These are phyloP conservation scores for Amylocarpus encephaloides DNA, from an alignment of 2,329 filamentous ascomycete species.

Conservation along the genomic window DNA sequence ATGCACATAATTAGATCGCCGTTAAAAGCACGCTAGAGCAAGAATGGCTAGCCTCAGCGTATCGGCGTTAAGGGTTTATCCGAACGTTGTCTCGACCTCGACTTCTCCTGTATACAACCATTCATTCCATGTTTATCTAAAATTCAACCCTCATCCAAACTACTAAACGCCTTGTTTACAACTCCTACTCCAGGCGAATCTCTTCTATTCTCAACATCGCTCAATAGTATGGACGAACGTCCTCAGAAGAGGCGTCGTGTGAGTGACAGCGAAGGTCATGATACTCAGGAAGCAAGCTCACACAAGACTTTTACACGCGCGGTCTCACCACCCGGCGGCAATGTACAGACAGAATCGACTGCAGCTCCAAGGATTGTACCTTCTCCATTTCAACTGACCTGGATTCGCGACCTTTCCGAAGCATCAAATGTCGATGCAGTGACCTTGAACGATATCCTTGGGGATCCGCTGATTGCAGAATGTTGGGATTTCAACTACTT, in stretches of 20 bases:
- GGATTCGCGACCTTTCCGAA: constrained; percentile 46
- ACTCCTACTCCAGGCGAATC: neutral
- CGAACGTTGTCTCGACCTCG: too few relatives aligned
- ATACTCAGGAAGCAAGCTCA: constrained; percentile 4
- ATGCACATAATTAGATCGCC: neutral
- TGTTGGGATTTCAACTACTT: constrained; percentile 53
- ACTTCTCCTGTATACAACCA: too few relatives aligned
- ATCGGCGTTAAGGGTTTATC: too few relatives aligned
- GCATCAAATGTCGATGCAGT: constrained; percentile 51
- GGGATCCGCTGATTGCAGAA: constrained; percentile 50
- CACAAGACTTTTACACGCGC: constrained; percentile 17
- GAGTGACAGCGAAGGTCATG: constrained; percentile 4
- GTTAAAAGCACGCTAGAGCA: too few relatives aligned
- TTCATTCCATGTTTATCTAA: neutral
- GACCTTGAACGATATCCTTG: constrained; percentile 49
- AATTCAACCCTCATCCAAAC: neutral
- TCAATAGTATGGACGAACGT: constrained; percentile 18
- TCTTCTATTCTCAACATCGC: neutral
- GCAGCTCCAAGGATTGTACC: constrained; percentile 15
- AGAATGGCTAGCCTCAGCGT: too few relatives aligned
- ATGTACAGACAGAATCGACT: constrained; percentile 5
- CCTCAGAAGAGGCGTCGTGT: constrained; percentile 25
- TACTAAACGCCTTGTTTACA: too few relatives aligned
- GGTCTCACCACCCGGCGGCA: constrained; percentile 28
- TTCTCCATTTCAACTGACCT: constrained; percentile 55